These are phyloP conservation scores for Cladophialophora carrionii DNA, from an alignment of 2,329 filamentous ascomycete genomes.

Conservation along the genomic window DNA sequence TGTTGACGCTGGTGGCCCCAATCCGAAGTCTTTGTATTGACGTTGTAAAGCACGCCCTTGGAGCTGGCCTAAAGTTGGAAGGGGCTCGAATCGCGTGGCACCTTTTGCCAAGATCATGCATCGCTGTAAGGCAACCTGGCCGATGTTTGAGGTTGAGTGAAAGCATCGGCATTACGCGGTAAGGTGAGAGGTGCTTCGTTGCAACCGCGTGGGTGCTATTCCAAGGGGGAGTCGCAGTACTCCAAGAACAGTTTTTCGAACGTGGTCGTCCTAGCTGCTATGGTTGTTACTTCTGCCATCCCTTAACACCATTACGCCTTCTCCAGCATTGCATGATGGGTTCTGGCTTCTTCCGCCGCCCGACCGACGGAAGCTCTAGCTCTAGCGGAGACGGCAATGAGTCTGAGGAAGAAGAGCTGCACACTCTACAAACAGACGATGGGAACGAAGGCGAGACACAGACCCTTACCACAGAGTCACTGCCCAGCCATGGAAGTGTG, in stretches of 20 bases:
- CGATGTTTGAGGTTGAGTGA: constrained; percentile 4
- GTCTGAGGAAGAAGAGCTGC: constrained; percentile 18
- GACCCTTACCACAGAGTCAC: constrained; percentile 31
- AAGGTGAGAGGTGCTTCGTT: neutral
- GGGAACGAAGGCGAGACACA: constrained; percentile 21
- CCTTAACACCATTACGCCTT: neutral
- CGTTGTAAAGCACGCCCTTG: constrained; percentile 21
- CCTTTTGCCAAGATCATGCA: constrained; percentile 23
- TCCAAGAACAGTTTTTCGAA: neutral
- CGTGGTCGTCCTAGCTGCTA: neutral
- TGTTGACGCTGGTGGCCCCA: neutral
- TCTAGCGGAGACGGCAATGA: constrained; percentile 25
- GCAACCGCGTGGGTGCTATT: neutral
- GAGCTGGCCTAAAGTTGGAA: constrained; percentile 6
- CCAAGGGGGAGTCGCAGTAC: neutral
- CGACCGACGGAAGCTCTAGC: constrained; percentile 30
- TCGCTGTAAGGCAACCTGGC: constrained; percentile 12
- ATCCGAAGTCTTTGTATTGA: neutral
- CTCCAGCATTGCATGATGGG: constrained; percentile 20
- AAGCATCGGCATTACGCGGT: constrained; percentile 2
- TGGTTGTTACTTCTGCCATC: neutral
- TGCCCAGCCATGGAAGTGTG: constrained; percentile 33
- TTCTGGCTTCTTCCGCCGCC: constrained; percentile 35
- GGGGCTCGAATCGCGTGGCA: constrained; percentile 27
- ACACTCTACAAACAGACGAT: constrained; percentile 8